Evolutionary conservation across 2,329 filamentous ascomycete genomes (phyloP).

Genomic region (Colletotrichum tanaceti): DNA sequence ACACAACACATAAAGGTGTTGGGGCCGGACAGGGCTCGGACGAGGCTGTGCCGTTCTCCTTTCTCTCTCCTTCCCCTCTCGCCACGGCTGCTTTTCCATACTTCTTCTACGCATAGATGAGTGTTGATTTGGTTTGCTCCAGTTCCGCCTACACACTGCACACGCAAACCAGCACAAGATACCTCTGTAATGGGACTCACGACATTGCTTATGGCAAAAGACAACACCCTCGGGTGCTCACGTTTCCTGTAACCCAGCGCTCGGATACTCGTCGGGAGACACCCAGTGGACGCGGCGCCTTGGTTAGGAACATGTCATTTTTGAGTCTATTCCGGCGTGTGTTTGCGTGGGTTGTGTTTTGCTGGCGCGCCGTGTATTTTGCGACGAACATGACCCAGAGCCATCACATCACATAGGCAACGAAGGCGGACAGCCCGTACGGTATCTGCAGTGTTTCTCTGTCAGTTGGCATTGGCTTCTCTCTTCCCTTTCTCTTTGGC

Average conservation of each 20-base stretch:
- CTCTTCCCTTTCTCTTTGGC: slow-evolving; percentile 10
- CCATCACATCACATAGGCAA: slow-evolving; percentile 10
- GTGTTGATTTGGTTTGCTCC: slow-evolving; percentile 39
- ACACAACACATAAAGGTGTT: slow-evolving; percentile 37
- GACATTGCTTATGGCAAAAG: slow-evolving; percentile 26
- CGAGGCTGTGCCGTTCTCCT: slow-evolving; percentile 39
- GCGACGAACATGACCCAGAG: slow-evolving; percentile 25
- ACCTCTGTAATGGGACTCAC: slow-evolving; percentile 38
- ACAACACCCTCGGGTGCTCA: neutral
- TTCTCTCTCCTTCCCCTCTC: slow-evolving; percentile 29
- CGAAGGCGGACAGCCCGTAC: slow-evolving; percentile 9
- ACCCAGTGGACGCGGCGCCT: slow-evolving; percentile 3
- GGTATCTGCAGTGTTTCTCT: slow-evolving; percentile 5
- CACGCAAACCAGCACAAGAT: slow-evolving; percentile 37
- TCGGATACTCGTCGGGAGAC: slow-evolving; percentile 3
- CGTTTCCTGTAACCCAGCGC: neutral
- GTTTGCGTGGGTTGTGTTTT: slow-evolving; percentile 25
- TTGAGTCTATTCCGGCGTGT: slow-evolving; percentile 19
- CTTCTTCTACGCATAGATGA: slow-evolving; percentile 41
- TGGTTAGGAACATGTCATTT: neutral
- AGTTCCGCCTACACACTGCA: slow-evolving; percentile 31
- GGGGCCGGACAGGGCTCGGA: slow-evolving; percentile 36
- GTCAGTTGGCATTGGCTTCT: neutral
- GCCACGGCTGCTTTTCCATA: slow-evolving; percentile 37
- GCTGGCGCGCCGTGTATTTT: slow-evolving; percentile 32